Percentiles rank a stretch among this genome's conserved stretches.
phyloP scores from a whole-genome alignment of 2,329 filamentous ascomycete species.

The Cadophora malorum region DNA sequence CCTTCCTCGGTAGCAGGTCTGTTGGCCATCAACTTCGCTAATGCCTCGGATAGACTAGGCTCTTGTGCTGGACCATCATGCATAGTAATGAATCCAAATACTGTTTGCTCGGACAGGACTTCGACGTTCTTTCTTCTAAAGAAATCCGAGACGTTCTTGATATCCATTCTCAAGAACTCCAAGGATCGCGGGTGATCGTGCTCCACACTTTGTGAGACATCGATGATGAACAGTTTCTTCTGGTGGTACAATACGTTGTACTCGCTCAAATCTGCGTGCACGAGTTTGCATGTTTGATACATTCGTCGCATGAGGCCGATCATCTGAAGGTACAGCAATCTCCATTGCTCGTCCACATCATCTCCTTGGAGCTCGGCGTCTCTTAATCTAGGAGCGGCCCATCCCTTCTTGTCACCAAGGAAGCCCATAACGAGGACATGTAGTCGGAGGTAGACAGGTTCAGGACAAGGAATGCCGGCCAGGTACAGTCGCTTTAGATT shows the following conservation, averaged over 20 bases:
- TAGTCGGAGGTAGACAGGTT: conserved; percentile 87
- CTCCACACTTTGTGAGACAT: conserved; percentile 97
- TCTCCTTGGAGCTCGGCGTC: conserved; percentile 79
- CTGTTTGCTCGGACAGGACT: conserved; percentile 75
- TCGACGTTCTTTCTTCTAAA: conserved; percentile 88
- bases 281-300: conserved; percentile 89
- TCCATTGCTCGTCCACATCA: conserved; percentile 76
- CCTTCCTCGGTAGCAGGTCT: conserved; percentile 60
- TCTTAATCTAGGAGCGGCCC: conserved; percentile 85
- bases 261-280: conserved; percentile 96
- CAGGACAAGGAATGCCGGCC: conserved; percentile 87
- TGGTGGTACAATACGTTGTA: conserved; percentile 96
- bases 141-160: conserved; percentile 95
- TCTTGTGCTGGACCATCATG: conserved; percentile 65
- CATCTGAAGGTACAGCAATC: conserved; percentile 79
- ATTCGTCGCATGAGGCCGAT: conserved; percentile 89
- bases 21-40: conserved; percentile 72
- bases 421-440: conserved; percentile 97
- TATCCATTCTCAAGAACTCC: conserved; percentile 96
- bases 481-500: conserved; percentile 86
- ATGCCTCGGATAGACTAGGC: conserved; percentile 62
- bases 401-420: conserved; percentile 84
- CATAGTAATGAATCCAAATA: conserved; percentile 83
- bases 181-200: conserved; percentile 92
- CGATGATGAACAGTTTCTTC: conserved; percentile 86